Evolutionary conservation across 306 rosid species (phyloP), one percentile per base, ranked within the genome.

Genomic region (Senna tora): DNA sequence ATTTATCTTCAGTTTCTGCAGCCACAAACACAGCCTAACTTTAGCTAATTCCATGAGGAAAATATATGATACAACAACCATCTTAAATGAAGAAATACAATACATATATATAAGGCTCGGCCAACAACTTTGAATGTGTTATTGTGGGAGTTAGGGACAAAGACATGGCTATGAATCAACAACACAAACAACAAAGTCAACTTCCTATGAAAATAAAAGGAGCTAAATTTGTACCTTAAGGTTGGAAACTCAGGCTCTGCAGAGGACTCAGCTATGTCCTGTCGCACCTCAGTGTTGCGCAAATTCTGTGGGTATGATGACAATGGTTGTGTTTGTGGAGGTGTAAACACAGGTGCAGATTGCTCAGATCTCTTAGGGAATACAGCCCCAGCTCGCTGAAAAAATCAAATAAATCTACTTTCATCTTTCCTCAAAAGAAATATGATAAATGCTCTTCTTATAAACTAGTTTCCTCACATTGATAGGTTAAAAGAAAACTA

Each of bases 381-480:
- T 69, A 91, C 98, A 61, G 97, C 96, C 68, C 98, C 98, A 47
- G 88, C 87, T 80, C 96, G 98, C 98, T 94, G 87, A 83, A 77
- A 77, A 21, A 73, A 81, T 72, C 70, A 62, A 54, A 82, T 49
- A 46, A 41, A 47, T 72, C 38, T 19, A 39, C 11, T 36, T 61
- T 62, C 67, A 62, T 39, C 51, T 9, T 38, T 51, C 16, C n/a
- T n/a, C 21, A 28, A 52, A 47, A 28, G 71, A 36, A 72, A 67
- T 52, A 65, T 67, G 69, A 17, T 56, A 36, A 47, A 71, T 54
- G 13, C 55, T 49, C 20, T 50, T 69, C 58, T 65, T 11, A 21
- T 30, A 21, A 68, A 67, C 13, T 56, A 33, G 51, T 45, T 49
- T 45, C 49, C 22, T 13, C 38, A 42, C 33, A 71, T 65, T 61